Evolutionary conservation across 164 flowering plant genomes (phyloP).

Genomic region (Dillenia suffruticosa): DNA sequence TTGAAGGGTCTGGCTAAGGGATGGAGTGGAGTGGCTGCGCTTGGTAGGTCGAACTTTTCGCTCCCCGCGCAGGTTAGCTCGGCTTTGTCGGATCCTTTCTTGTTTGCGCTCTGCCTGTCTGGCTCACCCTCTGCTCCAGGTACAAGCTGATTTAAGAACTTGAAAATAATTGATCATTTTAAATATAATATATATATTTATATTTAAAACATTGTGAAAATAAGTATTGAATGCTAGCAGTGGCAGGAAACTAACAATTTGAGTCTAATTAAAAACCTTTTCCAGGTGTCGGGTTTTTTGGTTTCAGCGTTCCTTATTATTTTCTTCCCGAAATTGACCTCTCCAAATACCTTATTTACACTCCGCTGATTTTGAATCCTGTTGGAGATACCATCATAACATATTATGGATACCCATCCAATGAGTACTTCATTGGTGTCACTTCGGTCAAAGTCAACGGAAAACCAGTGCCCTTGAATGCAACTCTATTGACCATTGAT

Average conservation of each 20-base stretch:
- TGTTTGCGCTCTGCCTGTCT: slow-evolving; percentile 35
- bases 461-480: slow-evolving; percentile 7
- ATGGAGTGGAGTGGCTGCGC: slow-evolving; percentile 19
- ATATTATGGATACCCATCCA: slow-evolving; percentile 11
- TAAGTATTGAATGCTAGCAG: too few species aligned
- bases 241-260: too few species aligned
- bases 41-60: slow-evolving; percentile 27
- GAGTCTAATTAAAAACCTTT: too few species aligned
- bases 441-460: slow-evolving; percentile 20
- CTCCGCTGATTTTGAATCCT: slow-evolving; percentile 26
- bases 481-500: slow-evolving; percentile 14
- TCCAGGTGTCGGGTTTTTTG: slow-evolving; percentile 31
- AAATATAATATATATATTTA: too few species aligned
- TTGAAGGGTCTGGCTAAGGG: slow-evolving; percentile 11
- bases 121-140: slow-evolving; percentile 20
- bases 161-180: too few species aligned
- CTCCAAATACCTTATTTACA: slow-evolving; percentile 26
- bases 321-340: slow-evolving; percentile 23
- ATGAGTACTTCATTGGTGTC: slow-evolving; percentile 26
- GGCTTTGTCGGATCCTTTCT: slow-evolving; percentile 4
- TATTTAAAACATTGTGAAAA: too few species aligned
- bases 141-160: too few species aligned
- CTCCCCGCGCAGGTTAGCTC: slow-evolving; percentile 28
- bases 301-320: slow-evolving; percentile 29
- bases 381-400: slow-evolving; percentile 7